Evolutionary conservation across 2,329 filamentous ascomycete genomes (phyloP), one percentile per base, ranked within the genome.

Genomic region (Hypoxylon sp.): DNA sequence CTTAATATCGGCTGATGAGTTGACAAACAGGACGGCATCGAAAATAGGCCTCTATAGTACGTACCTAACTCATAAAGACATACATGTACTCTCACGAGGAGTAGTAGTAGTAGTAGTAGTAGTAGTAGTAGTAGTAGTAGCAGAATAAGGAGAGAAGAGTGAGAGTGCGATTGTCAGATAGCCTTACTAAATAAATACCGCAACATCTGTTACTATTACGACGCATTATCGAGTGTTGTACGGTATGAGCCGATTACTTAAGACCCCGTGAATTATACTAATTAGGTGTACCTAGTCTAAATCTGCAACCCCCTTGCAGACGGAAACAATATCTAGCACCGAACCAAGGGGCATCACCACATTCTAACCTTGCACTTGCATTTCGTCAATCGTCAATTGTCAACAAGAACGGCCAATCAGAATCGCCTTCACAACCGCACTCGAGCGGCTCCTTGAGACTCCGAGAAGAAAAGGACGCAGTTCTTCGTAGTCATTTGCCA

Each of bases 361-460:
- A 52, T 57, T 35, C 35, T 46, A 56, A 55, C 55, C 14, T 46
- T 55, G 62, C 47, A 53, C n/a, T 42, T 47, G 31, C 29, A 51
- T 59, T 46, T 59, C 19, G 14, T 56, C 42, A 10, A 46, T 48
- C 33, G 51, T 54, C 33, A 35, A 58, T 29, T 33, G 33, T 47
- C 47, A 57, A 57, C 47, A 44, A 17, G 3, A 26, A 51, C 14
- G n/a, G 22, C 66, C 62, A 68, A 68, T 68, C 39, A 65, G 14
- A 63, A 44, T 31, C 31, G 14, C 44, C 19, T 44, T 54, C 55
- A 48, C 37, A 31, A 63, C 19, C 26, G 26, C 46, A 57, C 37
- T 37, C 14, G 6, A 24, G 61, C 67, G 67, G 67, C 59, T 64
- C 42, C 31, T 44, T 33, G 29, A 33, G 50, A 63, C 57, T 37